Base-by-base conservation (phyloP, 1,284 basidiomycete species). In the Microbotryomycetes sp. region DNA sequence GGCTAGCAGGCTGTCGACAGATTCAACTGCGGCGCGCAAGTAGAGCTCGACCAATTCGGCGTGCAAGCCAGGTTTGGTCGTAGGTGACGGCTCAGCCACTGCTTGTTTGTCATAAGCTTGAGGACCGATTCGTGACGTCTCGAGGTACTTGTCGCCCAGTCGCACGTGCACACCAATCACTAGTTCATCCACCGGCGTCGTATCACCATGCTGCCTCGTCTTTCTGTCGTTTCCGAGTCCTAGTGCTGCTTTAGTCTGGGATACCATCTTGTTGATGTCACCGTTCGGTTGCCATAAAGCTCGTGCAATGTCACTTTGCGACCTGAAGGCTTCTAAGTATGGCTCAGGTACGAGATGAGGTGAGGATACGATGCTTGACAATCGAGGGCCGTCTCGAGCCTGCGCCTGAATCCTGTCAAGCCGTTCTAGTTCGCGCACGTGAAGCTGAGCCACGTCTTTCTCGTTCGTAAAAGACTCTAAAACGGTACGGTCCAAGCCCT, bases 91-190 rank as follows among this genome's bases (percentile, higher is more conserved):
- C n/a, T 25, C 50, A 7, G 30, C 26, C n/a, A 29, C 50, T 30
- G 50, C 26, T 52, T 30, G 50, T 29, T 52, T 29, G 50, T 52
- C 50, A 29, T 28, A 54, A 12, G 54, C 48, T 22, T 54, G 30
- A n/a, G 65, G 59, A 3, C 59, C 60, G 54, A 68, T 65, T 12
- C 49, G 49, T 29, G 52, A 57, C 9, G 54, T 16, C 47, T 70
- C 69, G 52, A 58, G 54, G 46, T 59, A 64, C 51, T 70, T 70
- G 65, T 70, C 69, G 55, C 69, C 69, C 19, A 69, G 60, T 67
- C 70, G 64, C 4, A 69, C 65, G 19, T 71, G 70, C 19, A 69
- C 58, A 3, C 54, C 68, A 15, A 72, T 51, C 1, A 66, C 36
- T 7, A 67, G 28, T 5, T 62, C 54, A 3, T 31, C 54, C 36